Evolutionary conservation across 495 filamentous ascomycete species (phyloP), one percentile per base, ranked within the genome.

Genomic region (Neurospora africana): DNA sequence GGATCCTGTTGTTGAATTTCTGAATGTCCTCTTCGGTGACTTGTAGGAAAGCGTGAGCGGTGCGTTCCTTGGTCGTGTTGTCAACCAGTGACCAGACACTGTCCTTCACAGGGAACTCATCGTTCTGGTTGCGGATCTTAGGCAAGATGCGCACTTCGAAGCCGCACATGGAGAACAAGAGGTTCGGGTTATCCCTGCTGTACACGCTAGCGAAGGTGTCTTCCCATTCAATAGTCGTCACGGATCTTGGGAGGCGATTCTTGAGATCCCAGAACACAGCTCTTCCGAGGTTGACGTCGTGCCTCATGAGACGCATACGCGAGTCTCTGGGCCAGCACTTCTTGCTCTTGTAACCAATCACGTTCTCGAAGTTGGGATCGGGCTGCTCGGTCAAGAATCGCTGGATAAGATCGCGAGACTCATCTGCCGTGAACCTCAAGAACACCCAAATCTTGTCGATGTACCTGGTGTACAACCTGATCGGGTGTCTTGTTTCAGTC

Each of bases 221-320:
- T 79, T 98, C 96, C 96, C 96, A 99, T 72, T 99, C 96, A 72
- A 98, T 95, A 1, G 96, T 98, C 0, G 96, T 98, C 53, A 99
- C 89, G 30, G 93, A 97, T 72, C 96, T 87, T 19, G 96, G 96
- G 67, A 99, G 86, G 19, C 96, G 87, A 81, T 99, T 98, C 87
- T 99, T 99, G 81, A 99, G 79, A 79, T 99, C 95, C 95, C 96
- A 99, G 83, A 99, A 99, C 15, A 98, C 96, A 73, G 96, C 96
- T 75, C 96, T 90, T 10, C 96, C 96, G 71, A 99, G 90, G 76
- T 99, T 98, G 73, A 99, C 96, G 85, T 99, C 96, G 80, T 99
- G 96, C 75, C 96, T 90, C 96, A 99, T 99, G 75, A 99, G 82
- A 35, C 96, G 89, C 96, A 99, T 99, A 35, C 96, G 87, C 11